phyloP scores from a whole-genome alignment of 805 yeast species.

The Yamadazyma endophytica region DNA sequence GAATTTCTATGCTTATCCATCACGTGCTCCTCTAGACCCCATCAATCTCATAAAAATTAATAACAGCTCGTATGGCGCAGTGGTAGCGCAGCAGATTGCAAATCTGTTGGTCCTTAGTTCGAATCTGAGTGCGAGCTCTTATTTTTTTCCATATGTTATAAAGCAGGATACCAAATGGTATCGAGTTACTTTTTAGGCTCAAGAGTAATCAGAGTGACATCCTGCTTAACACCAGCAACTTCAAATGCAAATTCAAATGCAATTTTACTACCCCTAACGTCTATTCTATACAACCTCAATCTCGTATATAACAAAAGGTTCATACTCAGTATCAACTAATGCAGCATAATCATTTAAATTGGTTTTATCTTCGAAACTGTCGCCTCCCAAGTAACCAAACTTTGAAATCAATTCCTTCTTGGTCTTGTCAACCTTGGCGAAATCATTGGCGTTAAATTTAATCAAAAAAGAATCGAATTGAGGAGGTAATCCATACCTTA shows the following conservation, averaged over 20 bases:
- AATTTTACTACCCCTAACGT: too few relatives aligned
- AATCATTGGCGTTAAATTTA: conserved; percentile 35
- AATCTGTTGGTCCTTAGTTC: conserved; percentile 98
- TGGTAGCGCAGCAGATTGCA: conserved; percentile 99
- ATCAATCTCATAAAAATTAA: too few relatives aligned
- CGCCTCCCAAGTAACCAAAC: conserved; percentile 90
- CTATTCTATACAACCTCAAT: conserved; percentile 31
- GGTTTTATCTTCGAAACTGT: conserved; percentile 70
- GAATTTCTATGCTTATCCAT: too few relatives aligned
- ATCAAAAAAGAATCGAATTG: conserved; percentile 60
- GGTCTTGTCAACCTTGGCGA: conserved; percentile 46
- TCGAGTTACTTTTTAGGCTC: too few relatives aligned
- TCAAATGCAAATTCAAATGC: too few relatives aligned
- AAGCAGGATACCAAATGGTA: too few relatives aligned
- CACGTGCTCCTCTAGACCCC: too few relatives aligned
- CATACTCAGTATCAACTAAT: conserved; percentile 90
- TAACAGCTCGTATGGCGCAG: conserved; percentile 87
- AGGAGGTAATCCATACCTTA: conserved; percentile 97
- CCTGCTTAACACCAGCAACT: too few relatives aligned
- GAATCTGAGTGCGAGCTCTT: conserved; percentile 84
- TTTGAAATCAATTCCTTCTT: conserved; percentile 67
- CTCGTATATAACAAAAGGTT: conserved; percentile 87
- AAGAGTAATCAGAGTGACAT: too few relatives aligned
- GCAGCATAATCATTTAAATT: conserved; percentile 84
- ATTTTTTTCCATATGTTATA: conserved; percentile 31